A percentile compares a stretch with the other conserved stretches of the same genome.
These are phyloP conservation scores for Aspergillus spinulosporus DNA, from an alignment of 2,329 filamentous ascomycete species.

Conservation along the genomic window DNA sequence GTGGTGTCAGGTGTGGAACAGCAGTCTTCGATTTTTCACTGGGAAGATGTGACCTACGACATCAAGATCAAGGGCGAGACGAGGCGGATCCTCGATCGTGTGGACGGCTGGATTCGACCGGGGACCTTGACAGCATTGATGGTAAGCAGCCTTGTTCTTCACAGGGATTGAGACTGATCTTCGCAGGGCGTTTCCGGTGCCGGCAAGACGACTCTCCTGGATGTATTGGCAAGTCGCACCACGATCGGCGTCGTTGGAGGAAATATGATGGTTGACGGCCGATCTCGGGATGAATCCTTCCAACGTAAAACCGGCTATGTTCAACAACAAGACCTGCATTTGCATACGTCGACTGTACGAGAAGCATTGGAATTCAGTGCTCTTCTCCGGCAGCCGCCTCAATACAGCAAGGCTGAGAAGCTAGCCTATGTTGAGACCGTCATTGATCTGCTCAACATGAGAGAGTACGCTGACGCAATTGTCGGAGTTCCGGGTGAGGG, in stretches of 20 bases:
- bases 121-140: slow-evolving; percentile 86
- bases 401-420: slow-evolving; percentile 72
- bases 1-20: background rate
- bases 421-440: slow-evolving; percentile 83
- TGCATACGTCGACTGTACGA: slow-evolving; percentile 79
- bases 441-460: slow-evolving; percentile 83
- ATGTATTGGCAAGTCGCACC: slow-evolving; percentile 78
- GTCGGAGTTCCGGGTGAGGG: slow-evolving; percentile 84
- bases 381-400: slow-evolving; percentile 74
- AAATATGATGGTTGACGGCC: slow-evolving; percentile 77
- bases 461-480: slow-evolving; percentile 81
- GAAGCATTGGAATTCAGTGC: slow-evolving; percentile 85
- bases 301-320: slow-evolving; percentile 52
- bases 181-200: slow-evolving; percentile 72
- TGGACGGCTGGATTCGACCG: slow-evolving; percentile 90
- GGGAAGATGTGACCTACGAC: slow-evolving; percentile 11
- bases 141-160: slow-evolving; percentile 33
- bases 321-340: slow-evolving; percentile 85
- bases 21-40: slow-evolving; percentile 6
- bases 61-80: slow-evolving; percentile 60
- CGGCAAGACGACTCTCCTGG: slow-evolving; percentile 84
- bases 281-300: slow-evolving; percentile 58
- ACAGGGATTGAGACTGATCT: background rate
- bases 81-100: slow-evolving; percentile 74
- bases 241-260: slow-evolving; percentile 85